Evolutionary conservation across 106 monocot species (phyloP), one percentile per base, ranked within the genome.

Genomic region (Platanthera zijinensis): DNA sequence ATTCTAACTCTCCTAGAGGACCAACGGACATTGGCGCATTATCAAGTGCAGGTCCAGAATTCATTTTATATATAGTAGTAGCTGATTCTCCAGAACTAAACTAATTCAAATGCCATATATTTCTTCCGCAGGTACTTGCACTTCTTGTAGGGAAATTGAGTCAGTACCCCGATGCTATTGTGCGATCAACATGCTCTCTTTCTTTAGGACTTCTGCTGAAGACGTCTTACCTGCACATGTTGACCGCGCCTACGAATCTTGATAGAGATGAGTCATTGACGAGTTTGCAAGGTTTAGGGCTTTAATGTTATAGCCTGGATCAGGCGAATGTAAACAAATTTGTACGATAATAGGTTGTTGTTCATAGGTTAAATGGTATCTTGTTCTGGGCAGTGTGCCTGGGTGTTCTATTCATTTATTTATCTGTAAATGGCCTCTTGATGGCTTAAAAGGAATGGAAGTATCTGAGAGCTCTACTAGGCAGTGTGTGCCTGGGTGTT

Each of bases 121-220:
- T 45, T 13, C 76, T 62, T 87, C 5, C 79, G 52, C 72, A 99
- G 97, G 92, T 99, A 25, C 78, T 99, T 76, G 85, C 82, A 5
- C 82, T 76, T 56, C 75, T 99, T 7, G 79, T 94, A 50, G 82
- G 77, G 18, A 92, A 88, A 85, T 74, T 86, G 86, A 84, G 83
- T 51, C 83, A 79, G 17, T 99, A 90, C 45, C 72, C 79, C 9
- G 94, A 99, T 79, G 77, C 85, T 57, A 51, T 99, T 77, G 94
- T 99, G 57, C 86, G 97, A n/a, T 80, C 92, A 48, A 85, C 97
- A 47, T 90, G 87, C 74, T 88, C 88, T 0, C 90, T 84, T 80
- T 89, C 92, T 5, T 76, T 99, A 48, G 92, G 94, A 52, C 73
- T 83, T 73, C 74, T 99, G 48, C 67, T 99, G 8, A 94, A 85